These are phyloP conservation scores for Lactarius vividus DNA, from an alignment of 768 basidiomycete genomes.

Conservation along the genomic window DNA sequence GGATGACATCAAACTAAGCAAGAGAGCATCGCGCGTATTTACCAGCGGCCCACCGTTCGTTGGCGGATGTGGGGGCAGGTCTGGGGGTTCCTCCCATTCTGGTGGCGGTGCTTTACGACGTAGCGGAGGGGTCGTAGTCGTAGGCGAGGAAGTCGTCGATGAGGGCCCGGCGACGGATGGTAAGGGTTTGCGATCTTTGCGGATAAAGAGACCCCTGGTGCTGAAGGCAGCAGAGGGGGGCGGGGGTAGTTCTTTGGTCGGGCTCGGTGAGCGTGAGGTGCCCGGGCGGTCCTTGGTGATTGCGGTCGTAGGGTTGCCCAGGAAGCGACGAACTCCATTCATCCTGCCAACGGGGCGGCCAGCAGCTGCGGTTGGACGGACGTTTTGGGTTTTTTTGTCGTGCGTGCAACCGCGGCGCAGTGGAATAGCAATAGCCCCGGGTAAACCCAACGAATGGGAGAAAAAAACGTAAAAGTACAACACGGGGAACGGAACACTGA, in stretches of 20 bases:
- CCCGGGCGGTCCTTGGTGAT: not conserved
- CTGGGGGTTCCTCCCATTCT: conserved; percentile 5
- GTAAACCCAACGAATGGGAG: not conserved
- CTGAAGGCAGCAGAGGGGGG: conserved; percentile 16
- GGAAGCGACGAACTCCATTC: conserved; percentile 38
- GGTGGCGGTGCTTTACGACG: conserved; percentile 17
- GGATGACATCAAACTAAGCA: conserved; percentile 86
- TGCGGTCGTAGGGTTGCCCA: conserved; percentile 22
- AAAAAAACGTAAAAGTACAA: not conserved
- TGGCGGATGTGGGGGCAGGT: not conserved
- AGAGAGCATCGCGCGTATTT: conserved; percentile 76
- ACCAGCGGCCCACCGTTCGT: conserved; percentile 30
- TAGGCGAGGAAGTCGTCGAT: conserved; percentile 30
- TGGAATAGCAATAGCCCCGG: not conserved
- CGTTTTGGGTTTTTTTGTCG: not conserved
- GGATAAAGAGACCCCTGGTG: conserved; percentile 29
- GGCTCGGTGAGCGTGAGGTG: conserved; percentile 29
- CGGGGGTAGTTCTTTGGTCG: conserved; percentile 19
- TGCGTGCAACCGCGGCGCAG: not conserved
- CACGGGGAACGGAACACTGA: not conserved
- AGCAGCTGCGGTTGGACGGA: not conserved
- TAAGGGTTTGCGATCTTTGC: conserved; percentile 27
- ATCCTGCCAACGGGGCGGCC: conserved; percentile 22
- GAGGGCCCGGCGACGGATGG: conserved; percentile 32
- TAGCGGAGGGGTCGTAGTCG: conserved; percentile 8